Evolutionary conservation across 129 eudicot species (phyloP).

Genomic region (Flaveria sonorensis): DNA sequence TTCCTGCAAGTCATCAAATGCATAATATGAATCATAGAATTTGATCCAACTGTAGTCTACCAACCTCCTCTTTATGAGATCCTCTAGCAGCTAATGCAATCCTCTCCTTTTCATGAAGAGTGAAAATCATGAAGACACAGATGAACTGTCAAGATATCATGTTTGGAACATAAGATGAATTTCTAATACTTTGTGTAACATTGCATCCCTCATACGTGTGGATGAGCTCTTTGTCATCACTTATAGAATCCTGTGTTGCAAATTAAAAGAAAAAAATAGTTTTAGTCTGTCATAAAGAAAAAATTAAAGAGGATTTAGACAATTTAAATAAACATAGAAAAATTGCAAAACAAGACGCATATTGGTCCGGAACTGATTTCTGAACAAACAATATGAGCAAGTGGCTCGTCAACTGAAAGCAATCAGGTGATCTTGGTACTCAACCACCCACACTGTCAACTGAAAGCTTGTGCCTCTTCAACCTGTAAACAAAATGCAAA

Average conservation of each 20-base stretch:
- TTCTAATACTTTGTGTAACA: constrained; percentile 6
- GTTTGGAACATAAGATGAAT: neutral
- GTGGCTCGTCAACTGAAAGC: too few relatives aligned
- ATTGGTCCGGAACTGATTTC: too few relatives aligned
- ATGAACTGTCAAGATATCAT: constrained; percentile 10
- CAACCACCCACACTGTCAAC: too few relatives aligned
- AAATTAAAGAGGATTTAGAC: too few relatives aligned
- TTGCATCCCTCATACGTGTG: constrained; percentile 63
- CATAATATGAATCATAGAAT: neutral
- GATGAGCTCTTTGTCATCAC: constrained; percentile 88
- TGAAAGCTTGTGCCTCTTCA: too few relatives aligned
- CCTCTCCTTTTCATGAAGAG: constrained; percentile 93
- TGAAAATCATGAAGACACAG: constrained; percentile 29
- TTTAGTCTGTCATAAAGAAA: too few relatives aligned
- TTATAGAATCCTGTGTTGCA: constrained; percentile 84
- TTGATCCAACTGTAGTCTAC: constrained; percentile 72
- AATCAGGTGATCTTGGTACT: too few relatives aligned
- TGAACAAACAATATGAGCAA: too few relatives aligned
- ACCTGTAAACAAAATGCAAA: too few relatives aligned
- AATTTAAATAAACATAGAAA: too few relatives aligned
- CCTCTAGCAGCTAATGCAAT: constrained; percentile 95
- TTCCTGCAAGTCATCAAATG: neutral
- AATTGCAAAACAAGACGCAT: too few relatives aligned
- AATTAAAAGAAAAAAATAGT: too few relatives aligned
- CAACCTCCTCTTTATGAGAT: constrained; percentile 97